phyloP scores from a whole-genome alignment of 2,329 filamentous ascomycete genomes.

The Xylariales sp. region DNA sequence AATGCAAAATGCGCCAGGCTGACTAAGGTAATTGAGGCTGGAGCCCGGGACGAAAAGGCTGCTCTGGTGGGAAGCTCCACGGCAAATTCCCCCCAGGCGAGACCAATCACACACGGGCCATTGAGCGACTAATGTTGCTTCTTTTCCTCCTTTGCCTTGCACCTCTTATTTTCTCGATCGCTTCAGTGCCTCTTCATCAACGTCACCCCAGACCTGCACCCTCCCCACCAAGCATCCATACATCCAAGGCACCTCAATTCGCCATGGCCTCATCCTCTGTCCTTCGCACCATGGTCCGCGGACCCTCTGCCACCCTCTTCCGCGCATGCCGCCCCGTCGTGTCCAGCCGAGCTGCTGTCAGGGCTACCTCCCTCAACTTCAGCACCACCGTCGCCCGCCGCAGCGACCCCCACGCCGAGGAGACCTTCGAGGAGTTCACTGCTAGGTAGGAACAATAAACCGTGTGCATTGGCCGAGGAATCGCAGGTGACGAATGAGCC shows the following conservation, averaged over 20 bases:
- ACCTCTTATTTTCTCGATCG: conserved; percentile 1
- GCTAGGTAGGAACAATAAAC: conserved; percentile 73
- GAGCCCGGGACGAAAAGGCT: conserved; percentile 4
- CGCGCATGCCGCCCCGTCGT: conserved; percentile 58
- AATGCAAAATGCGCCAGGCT: no score
- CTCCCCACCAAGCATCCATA: not conserved
- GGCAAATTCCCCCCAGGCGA: not conserved
- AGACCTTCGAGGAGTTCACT: conserved; percentile 98
- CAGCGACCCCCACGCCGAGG: conserved; percentile 69
- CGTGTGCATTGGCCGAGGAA: no score
- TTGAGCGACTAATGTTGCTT: conserved; percentile 9
- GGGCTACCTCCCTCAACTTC: conserved; percentile 50
- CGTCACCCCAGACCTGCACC: not conserved
- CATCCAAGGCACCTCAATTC: conserved; percentile 9
- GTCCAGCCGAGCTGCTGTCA: conserved; percentile 49
- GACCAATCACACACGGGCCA: conserved; percentile 3
- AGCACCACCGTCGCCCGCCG: conserved; percentile 57
- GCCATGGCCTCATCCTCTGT: conserved; percentile 64
- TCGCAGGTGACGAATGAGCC: no score
- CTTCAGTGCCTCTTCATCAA: not conserved
- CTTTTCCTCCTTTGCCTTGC: conserved; percentile 1
- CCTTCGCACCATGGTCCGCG: conserved; percentile 68
- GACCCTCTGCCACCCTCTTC: conserved; percentile 57
- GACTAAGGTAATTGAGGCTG: conserved; percentile 1
- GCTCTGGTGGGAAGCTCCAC: conserved; percentile 4